Evolutionary conservation across 257 asterid species (phyloP), one percentile per base, ranked within the genome.

Genomic region (Anisodus acutangulus): DNA sequence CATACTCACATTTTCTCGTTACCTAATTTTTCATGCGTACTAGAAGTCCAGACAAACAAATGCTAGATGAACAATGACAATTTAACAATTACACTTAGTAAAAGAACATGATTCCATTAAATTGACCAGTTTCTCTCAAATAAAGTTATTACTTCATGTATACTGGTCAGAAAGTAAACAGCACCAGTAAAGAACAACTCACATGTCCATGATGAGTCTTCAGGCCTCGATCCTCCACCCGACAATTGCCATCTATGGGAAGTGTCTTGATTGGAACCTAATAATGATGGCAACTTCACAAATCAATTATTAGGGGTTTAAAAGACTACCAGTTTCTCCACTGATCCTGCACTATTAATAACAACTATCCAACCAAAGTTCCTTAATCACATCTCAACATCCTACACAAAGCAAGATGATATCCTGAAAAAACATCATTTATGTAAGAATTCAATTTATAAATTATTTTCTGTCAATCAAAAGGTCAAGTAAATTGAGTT

Each of bases 131-230:
- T 15, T 53, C 82, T 31, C 66, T 13, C 82, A 78, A 78, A 78
- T 6, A 78, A 31, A 53, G 10, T 17, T 68, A 54, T 68, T 82
- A 37, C 70, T 64, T 5, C 79, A 66, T 11, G 79, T 26, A 45
- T 31, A 35, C 67, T 54, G 41, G 49, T 82, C 43, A 51, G 16
- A 81, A 54, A 74, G 66, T 47, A 66, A 16, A 82, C 6, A 53
- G 51, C 31, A 37, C 51, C 83, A 41, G 78, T 12, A 54, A 78
- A 31, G 64, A 83, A 82, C 54, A 70, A 67, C 98, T 92, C 90
- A 95, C 98, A 85, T 92, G 98, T 86, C 97, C 98, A 88, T 95
- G 98, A 83, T 95, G 98, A 84, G 98, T 92, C 94, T 95, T 94
- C 88, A 95, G 88, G 84, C 98, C 98, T 84, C 97, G 93, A 78